Base-by-base conservation (phyloP, 371 early-diverging fungal species). In the Lichtheimia hyalospora region DNA sequence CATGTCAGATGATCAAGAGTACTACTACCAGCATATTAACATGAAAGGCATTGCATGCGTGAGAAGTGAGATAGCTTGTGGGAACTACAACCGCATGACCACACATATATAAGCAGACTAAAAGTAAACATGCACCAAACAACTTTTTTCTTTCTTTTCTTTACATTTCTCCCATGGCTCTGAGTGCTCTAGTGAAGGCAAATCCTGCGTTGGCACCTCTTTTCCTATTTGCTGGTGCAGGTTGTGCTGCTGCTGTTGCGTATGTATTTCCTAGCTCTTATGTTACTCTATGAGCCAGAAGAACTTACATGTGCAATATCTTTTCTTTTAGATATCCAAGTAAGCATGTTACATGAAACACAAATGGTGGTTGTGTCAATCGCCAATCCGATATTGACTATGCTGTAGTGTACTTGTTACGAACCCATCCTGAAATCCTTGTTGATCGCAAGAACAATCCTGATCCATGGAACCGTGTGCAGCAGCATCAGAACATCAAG, bases 401-500 rank as follows among this genome's bases (percentile, higher is more conserved):
- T 34, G 10, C 10, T 34, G 10, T 56, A 78, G 73, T 75, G 52
- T 75, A 75, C 46, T 57, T 78, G 59, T 61, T 78, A 39, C 64
- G 61, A 51, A 78, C 73, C 16, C 79, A 79, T 61, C 79, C 79
- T 61, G 79, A 79, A 49, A 74, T 79, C 28, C 67, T 71, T 20
- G 63, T 79, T 44, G 75, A 79, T 56, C 68, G 68, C 28, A 71
- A 74, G 61, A 76, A 75, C 50, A 75, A 75, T 60, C 78, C 78
- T 20, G 64, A 66, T 44, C 79, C 79, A 57, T 79, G 79, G 79
- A 60, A 69, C 49, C 70, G 63, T 18, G 70, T 79, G 16, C 58
- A 79, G 62, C 79, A 79, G 48, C 74, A 79, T 54, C 55, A 76
- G 46, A 75, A 76, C 48, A 74, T 73, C 44, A 79, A 79, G 74